Base-by-base conservation (phyloP, 345 rosid species). In the Populus simonii region DNA sequence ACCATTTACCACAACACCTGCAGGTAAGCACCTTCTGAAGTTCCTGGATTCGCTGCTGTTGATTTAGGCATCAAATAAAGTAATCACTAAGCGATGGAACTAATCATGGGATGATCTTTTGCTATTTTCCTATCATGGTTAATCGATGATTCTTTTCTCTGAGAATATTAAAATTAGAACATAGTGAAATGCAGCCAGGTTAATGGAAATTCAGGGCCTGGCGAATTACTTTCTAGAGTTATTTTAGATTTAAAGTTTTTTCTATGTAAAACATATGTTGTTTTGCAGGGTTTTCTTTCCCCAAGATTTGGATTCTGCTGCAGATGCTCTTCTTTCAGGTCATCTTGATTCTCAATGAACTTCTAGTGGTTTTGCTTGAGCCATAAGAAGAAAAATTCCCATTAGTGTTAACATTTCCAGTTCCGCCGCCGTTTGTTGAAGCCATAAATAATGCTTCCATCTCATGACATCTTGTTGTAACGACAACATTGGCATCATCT, bases 241-340 rank as follows among this genome's bases (percentile, higher is more conserved):
- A 39, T 25, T 61, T 70, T 72, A 11, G 66, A 7, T 70, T 15
- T 2, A 22, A 41, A 49, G 22, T 63, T 65, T 68, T 63, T 57
- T 10, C 11, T 53, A 25, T 43, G 59, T 49, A 20, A 20, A 33
- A 55, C 68, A 49, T 31, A 5, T 62, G 61, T 47, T 77, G 68
- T 35, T 71, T n/a, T 84, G 89, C 89, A 93, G 98, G 83, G 92
- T 96, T 75, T 96, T 96, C 90, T 96, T 93, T 88, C 98, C 96
- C 76, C 94, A 90, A 4, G 99, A 96, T 73, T 75, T 86, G 84
- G 98, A 91, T 84, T 81, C 95, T 16, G 89, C 92, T 12, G 96
- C 92, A 59, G 92, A 92, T 81, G 92, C 97, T 77, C 77, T 91
- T 74, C 94, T 91, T 81, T 79, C 91, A 0, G 89, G 91, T 67